These are phyloP conservation scores for Exophiala oligosperma DNA, from an alignment of 2,329 filamentous ascomycete species.

Conservation along the genomic window DNA sequence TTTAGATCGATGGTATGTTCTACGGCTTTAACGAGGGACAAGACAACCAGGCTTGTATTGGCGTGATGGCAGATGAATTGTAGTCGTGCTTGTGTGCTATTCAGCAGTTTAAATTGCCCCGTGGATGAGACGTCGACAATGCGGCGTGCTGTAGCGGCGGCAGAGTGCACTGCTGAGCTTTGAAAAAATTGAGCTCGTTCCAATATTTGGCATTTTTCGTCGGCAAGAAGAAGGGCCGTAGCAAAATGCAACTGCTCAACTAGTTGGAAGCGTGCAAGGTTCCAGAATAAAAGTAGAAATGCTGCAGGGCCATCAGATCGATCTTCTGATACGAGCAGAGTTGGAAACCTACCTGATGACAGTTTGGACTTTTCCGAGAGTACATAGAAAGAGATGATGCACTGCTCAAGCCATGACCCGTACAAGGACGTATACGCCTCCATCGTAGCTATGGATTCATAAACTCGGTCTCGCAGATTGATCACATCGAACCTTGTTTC, in stretches of 20 bases:
- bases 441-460: neutral
- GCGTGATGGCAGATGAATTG: constrained; percentile 19
- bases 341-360: constrained; percentile 8
- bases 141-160: constrained; percentile 12
- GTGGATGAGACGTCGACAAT: constrained; percentile 16
- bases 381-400: constrained; percentile 15
- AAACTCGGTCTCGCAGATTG: neutral
- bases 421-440: constrained; percentile 13
- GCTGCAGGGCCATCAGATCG: constrained; percentile 2
- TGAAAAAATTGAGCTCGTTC: constrained; percentile 8
- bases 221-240: neutral
- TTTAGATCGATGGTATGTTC: constrained; percentile 19
- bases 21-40: constrained; percentile 15
- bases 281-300: constrained; percentile 18
- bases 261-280: constrained; percentile 2
- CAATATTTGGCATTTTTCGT: neutral
- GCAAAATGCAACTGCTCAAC: constrained; percentile 16
- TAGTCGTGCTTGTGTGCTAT: constrained; percentile 17
- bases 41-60: constrained; percentile 15
- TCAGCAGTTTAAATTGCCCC: constrained; percentile 17
- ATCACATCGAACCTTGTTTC: neutral
- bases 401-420: constrained; percentile 15
- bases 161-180: constrained; percentile 8
- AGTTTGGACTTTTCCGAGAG: constrained; percentile 19
- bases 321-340: neutral